Evolutionary conservation across 352 stramenopile species (phyloP).

Genomic region (Globisporangium mamillatum): DNA sequence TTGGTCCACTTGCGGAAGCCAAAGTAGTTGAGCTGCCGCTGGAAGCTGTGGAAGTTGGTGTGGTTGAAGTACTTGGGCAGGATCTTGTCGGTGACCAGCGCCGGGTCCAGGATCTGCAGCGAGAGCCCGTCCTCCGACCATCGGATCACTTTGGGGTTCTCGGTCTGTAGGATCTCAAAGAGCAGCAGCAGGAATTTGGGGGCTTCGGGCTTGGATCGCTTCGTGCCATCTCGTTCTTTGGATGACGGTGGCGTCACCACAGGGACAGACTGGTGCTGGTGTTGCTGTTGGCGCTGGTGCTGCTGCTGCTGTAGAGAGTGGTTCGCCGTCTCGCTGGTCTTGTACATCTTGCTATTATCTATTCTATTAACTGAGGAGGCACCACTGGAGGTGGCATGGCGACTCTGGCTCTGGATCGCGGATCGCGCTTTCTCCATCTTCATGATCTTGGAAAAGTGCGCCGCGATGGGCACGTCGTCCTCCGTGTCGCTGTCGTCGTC

Average conservation of each 20-base stretch:
- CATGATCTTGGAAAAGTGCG: constrained; percentile 13
- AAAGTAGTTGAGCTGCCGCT: constrained; percentile 90
- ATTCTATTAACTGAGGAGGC: constrained; percentile 7
- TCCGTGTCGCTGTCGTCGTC: constrained; percentile 16
- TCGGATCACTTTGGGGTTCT: constrained; percentile 46
- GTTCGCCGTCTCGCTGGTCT: neutral
- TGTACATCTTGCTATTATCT: constrained; percentile 7
- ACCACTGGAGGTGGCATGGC: neutral
- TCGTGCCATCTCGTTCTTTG: constrained; percentile 13
- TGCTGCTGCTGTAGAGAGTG: constrained; percentile 3
- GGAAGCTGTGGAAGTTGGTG: constrained; percentile 86
- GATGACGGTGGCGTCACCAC: neutral
- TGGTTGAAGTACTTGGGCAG: constrained; percentile 90
- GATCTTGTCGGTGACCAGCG: constrained; percentile 59
- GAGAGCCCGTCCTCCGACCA: constrained; percentile 47
- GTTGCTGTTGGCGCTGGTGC: neutral
- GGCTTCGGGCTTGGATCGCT: constrained; percentile 36
- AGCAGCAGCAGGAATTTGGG: constrained; percentile 58
- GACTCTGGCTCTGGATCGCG: neutral
- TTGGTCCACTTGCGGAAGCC: constrained; percentile 72
- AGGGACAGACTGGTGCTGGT: neutral
- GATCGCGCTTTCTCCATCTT: constrained; percentile 12
- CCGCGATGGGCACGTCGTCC: constrained; percentile 15
- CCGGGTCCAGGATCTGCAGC: constrained; percentile 49
- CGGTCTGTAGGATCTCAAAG: constrained; percentile 49